A percentile compares a stretch with the other conserved stretches of the same genome.
Conservation (phyloP, 2,329 filamentous ascomycete species). For the Apiospora phragmitis region DNA sequence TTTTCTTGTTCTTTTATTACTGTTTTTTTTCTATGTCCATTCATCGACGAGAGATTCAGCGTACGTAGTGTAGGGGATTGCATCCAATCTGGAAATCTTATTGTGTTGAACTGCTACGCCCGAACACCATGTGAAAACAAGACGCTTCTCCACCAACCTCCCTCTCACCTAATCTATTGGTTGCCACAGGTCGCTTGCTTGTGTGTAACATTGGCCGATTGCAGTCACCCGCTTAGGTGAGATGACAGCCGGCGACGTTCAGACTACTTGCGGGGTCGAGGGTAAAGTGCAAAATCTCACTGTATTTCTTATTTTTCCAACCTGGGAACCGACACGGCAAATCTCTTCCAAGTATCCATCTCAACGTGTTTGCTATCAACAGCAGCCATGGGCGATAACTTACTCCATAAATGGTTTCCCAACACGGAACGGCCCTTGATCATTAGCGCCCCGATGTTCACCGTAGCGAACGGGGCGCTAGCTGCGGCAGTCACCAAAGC, state of each 20-base stretch:
- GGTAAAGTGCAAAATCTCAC: not conserved
- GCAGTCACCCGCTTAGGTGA: not conserved
- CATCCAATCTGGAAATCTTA: not conserved
- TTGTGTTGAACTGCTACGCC: not conserved
- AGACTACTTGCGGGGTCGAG: not conserved
- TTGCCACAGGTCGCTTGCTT: not conserved
- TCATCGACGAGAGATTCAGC: not conserved
- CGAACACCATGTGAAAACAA: not conserved
- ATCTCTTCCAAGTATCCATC: not conserved
- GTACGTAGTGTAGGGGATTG: slow-evolving; percentile 3
- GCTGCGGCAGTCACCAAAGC: slow-evolving; percentile 40
- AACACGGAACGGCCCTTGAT: slow-evolving; percentile 36
- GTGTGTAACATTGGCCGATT: not conserved
- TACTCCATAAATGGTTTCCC: slow-evolving; percentile 32
- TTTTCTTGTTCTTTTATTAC: not conserved
- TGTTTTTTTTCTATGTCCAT: not conserved
- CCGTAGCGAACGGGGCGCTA: slow-evolving; percentile 36
- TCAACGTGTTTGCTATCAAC: not conserved
- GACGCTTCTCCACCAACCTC: not conserved
- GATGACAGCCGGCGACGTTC: not conserved
- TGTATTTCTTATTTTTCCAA: not conserved
- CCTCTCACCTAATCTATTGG: not conserved
- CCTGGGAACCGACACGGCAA: not conserved
- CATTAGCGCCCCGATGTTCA: slow-evolving; percentile 43
- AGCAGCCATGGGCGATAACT: slow-evolving; percentile 3